phyloP scores from a whole-genome alignment of 805 yeast genomes.

The Yamadazyma scolyti region DNA sequence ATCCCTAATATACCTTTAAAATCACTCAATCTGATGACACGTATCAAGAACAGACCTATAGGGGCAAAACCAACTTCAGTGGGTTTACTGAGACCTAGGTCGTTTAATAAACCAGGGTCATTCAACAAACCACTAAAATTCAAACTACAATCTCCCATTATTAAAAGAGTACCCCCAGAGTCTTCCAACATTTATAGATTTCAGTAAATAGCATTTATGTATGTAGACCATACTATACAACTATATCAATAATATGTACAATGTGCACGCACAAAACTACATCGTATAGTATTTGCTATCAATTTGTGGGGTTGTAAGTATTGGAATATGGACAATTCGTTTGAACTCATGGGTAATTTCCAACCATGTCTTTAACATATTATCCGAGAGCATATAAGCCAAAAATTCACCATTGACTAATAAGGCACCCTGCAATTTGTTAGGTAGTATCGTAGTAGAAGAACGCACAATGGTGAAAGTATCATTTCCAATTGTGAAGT shows the following conservation, averaged over 20 bases:
- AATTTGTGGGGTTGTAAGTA: slow-evolving; percentile 25
- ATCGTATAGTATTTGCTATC: slow-evolving; percentile 13
- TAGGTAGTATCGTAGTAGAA: slow-evolving; percentile 15
- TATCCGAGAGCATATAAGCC: slow-evolving; percentile 25
- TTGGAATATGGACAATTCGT: slow-evolving; percentile 22
- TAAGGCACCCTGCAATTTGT: slow-evolving; percentile 20
- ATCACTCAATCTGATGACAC: too few relatives aligned
- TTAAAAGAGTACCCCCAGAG: background rate
- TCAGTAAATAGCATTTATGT: background rate
- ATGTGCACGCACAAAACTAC: background rate
- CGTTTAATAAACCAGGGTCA: too few relatives aligned
- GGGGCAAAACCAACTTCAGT: too few relatives aligned
- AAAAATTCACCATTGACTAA: slow-evolving; percentile 5
- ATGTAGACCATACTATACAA: background rate
- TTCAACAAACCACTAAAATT: too few relatives aligned
- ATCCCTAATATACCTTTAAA: too few relatives aligned
- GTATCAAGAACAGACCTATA: too few relatives aligned
- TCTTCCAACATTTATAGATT: background rate
- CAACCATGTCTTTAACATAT: slow-evolving; percentile 22
- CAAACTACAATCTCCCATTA: too few relatives aligned
- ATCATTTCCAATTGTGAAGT: slow-evolving; percentile 7
- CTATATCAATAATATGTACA: too few relatives aligned
- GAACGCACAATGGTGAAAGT: slow-evolving; percentile 4
- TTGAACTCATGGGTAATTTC: slow-evolving; percentile 17
- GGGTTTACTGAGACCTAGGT: background rate